Evolutionary conservation across 2,329 filamentous ascomycete genomes (phyloP).

Genomic region (Apiospora phragmitis): DNA sequence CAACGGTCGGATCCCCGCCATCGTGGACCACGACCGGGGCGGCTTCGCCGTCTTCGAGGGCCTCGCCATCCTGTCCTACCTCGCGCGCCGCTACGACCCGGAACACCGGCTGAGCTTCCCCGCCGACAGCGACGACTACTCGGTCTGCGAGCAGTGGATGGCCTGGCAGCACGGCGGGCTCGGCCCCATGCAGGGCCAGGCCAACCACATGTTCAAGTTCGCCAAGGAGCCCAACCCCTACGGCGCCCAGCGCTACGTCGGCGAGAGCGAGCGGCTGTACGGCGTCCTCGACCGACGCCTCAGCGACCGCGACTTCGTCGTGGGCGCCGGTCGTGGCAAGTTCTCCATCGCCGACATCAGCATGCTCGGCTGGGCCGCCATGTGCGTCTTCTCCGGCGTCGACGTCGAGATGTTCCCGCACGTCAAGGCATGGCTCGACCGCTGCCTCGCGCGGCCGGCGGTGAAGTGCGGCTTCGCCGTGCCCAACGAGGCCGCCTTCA

Average conservation of each 20-base stretch:
- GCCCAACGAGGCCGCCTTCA: slow-evolving; percentile 45
- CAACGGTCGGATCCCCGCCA: slow-evolving; percentile 66
- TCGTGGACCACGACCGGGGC: slow-evolving; percentile 65
- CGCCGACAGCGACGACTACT: slow-evolving; percentile 37
- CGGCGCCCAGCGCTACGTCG: slow-evolving; percentile 71
- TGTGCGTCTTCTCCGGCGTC: slow-evolving; percentile 59
- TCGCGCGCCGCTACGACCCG: slow-evolving; percentile 70
- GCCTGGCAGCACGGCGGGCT: slow-evolving; percentile 75
- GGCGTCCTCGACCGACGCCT: slow-evolving; percentile 70
- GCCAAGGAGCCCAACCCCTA: slow-evolving; percentile 71
- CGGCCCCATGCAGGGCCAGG: slow-evolving; percentile 73
- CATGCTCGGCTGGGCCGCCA: slow-evolving; percentile 68
- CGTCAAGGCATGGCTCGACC: slow-evolving; percentile 66
- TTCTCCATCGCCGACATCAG: slow-evolving; percentile 73
- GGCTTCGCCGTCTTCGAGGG: slow-evolving; percentile 72
- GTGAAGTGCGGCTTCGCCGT: slow-evolving; percentile 65
- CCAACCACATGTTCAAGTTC: slow-evolving; percentile 71
- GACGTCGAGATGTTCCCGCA: slow-evolving; percentile 65
- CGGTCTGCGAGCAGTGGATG: slow-evolving; percentile 59
- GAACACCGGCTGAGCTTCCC: slow-evolving; percentile 67
- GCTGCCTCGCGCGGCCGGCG: slow-evolving; percentile 57
- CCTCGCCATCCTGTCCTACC: slow-evolving; percentile 71
- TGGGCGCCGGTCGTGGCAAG: slow-evolving; percentile 52
- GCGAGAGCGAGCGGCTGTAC: slow-evolving; percentile 75
- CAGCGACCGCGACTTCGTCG: slow-evolving; percentile 48